Evolutionary conservation across 2,329 filamentous ascomycete species (phyloP).

Genomic region (Ophiostoma himal-ulmi): DNA sequence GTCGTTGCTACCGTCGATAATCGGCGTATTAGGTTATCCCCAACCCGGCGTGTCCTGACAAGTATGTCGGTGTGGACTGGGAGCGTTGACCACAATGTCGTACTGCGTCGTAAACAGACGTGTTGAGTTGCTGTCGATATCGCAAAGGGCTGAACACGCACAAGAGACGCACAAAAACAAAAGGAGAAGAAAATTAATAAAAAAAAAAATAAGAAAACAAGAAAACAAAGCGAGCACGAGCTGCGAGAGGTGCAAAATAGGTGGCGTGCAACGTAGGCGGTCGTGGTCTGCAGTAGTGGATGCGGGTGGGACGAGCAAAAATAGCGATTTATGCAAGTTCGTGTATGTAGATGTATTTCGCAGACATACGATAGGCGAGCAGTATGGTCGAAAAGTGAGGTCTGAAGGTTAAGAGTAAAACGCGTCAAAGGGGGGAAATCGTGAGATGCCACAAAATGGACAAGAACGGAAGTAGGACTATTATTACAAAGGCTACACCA

Average conservation of each 20-base stretch:
- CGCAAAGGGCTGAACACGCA: not conserved
- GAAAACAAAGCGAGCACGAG: not conserved
- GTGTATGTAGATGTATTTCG: not conserved
- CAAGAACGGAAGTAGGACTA: not conserved
- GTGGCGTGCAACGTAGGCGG: not conserved
- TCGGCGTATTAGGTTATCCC: not conserved
- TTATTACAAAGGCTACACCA: not conserved
- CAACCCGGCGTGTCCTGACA: not conserved
- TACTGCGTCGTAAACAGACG: not conserved
- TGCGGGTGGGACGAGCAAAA: not conserved
- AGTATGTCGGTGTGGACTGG: not conserved
- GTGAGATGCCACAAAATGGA: not conserved
- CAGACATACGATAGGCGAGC: not conserved
- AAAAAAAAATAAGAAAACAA: not conserved
- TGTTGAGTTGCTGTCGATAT: not conserved
- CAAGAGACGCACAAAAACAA: not conserved
- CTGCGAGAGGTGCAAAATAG: not conserved
- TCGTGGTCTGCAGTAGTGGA: conserved; percentile 11
- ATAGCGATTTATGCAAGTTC: not conserved
- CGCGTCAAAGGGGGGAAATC: not conserved
- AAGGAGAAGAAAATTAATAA: not conserved
- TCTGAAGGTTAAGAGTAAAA: not conserved
- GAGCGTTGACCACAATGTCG: not conserved
- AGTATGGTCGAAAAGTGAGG: not conserved
- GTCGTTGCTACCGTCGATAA: not conserved